Evolutionary conservation across 1,139 yeast species (phyloP).

Genomic region (Saccharomyces uvarum): DNA sequence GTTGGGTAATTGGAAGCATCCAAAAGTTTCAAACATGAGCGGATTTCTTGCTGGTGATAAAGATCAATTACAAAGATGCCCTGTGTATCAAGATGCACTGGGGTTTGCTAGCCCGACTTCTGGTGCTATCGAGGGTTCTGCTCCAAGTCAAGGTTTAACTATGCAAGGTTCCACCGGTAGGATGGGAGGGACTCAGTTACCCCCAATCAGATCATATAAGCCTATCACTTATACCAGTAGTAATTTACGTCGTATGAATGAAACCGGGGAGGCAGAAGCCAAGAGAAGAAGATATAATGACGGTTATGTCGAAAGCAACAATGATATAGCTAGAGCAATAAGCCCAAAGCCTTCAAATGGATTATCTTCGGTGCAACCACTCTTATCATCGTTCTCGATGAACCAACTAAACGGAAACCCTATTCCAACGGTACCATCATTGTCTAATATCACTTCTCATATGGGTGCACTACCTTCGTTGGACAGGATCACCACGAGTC

Average conservation of each 20-base stretch:
- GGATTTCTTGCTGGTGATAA: slow-evolving; percentile 28
- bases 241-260: slow-evolving; percentile 20
- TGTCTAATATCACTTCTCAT: slow-evolving; percentile 1
- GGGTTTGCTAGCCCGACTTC: slow-evolving; percentile 26
- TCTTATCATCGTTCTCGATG: neutral
- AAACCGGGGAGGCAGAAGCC: slow-evolving; percentile 19
- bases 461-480: slow-evolving; percentile 13
- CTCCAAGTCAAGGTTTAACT: slow-evolving; percentile 5
- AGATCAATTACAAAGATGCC: slow-evolving; percentile 30
- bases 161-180: neutral
- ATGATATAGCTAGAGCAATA: neutral
- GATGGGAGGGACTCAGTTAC: slow-evolving; percentile 19
- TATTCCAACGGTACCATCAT: neutral
- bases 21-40: slow-evolving; percentile 23
- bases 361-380: neutral
- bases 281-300: slow-evolving; percentile 19
- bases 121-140: slow-evolving; percentile 3
- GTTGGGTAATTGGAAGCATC: slow-evolving; percentile 20
- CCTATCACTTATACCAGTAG: slow-evolving; percentile 32
- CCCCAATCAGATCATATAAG: slow-evolving; percentile 28
- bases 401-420: neutral
- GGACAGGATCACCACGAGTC: slow-evolving; percentile 12
- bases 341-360: neutral
- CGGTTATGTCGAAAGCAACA: slow-evolving; percentile 2
- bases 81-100: slow-evolving; percentile 32